A percentile compares a stretch with the other conserved stretches of the same genome.
phyloP scores from a whole-genome alignment of 768 basidiomycete species.

The Multifurca ochricompacta region DNA sequence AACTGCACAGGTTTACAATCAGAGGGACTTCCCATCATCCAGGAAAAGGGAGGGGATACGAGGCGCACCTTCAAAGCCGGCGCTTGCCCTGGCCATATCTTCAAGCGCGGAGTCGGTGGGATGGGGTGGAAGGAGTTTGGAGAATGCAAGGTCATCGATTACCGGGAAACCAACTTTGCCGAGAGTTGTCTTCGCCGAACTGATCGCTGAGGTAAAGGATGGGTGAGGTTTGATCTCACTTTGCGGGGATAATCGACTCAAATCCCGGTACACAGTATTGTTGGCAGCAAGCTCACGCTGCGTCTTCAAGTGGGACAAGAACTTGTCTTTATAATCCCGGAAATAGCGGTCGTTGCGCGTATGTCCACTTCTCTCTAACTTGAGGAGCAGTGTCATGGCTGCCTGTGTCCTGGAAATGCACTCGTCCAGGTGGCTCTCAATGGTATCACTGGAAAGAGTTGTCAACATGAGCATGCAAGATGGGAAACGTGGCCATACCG shows the following conservation, averaged over 20 bases:
- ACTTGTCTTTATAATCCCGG: constrained; percentile 13
- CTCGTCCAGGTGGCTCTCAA: neutral
- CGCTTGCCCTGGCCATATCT: constrained; percentile 15
- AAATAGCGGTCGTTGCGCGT: constrained; percentile 11
- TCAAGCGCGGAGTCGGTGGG: neutral
- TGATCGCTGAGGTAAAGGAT: neutral
- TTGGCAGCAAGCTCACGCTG: neutral
- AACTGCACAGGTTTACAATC: neutral
- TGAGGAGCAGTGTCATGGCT: constrained; percentile 1
- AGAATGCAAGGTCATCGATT: neutral
- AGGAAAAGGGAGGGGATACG: neutral
- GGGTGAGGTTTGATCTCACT: neutral
- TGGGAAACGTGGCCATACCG: neutral
- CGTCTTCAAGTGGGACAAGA: constrained; percentile 10
- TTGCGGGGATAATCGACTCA: neutral
- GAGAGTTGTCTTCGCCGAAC: neutral
- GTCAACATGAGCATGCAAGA: neutral
- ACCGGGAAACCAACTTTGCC: neutral
- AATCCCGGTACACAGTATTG: neutral
- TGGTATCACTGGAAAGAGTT: neutral
- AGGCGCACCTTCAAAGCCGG: constrained; percentile 18
- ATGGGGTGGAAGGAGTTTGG: constrained; percentile 5
- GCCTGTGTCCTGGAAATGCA: neutral
- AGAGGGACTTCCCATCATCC: neutral
- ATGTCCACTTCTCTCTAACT: constrained; percentile 8